Base-by-base conservation (phyloP, 2,329 filamentous ascomycete species). In the Aurifilum marmelostoma region DNA sequence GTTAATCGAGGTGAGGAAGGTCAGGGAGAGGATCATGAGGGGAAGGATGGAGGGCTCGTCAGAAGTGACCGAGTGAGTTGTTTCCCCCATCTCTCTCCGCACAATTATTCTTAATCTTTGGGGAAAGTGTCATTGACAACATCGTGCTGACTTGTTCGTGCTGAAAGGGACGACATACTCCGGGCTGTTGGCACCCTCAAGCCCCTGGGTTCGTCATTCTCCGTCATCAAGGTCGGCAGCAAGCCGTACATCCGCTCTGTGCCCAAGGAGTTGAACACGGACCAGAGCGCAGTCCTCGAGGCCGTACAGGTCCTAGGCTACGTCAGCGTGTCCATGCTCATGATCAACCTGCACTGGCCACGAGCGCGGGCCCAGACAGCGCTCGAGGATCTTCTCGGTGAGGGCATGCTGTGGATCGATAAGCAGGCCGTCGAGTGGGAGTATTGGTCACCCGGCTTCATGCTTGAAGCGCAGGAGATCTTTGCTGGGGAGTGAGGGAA, bases 391-490 rank as follows among this genome's bases (percentile, higher is more conserved):
- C 82, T 99, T 43, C 85, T 98, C 65, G 89, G 91, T 0, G 93
- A 97, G 75, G 93, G 94, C 65, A 88, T 99, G 83, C 88, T 99
- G 18, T 99, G 96, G 96, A 89, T 98, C 7, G 96, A 99, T 79
- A 89, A 88, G 73, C 94, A 97, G 81, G 89, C 82, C 12, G 85
- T 87, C 11, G 95, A 98, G 81, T 94, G 90, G 79, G 94, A 98
- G 80, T 99, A 97, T 75, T 99, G 96, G 96, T 92, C 89, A 69
- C 92, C 92, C 0, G 89, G 90, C 0, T 92, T 92, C 71, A 92
- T 94, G 83, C 78, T 84, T 2, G 83, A 83, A 54, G 74, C 77
- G 5, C 75, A 76, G 21, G 79, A 77, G 21, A 67, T 69, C 16
- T 69, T 71, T 24, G 34, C 61, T 1, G 67, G 64, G 6, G 67